A percentile compares a stretch with the other conserved stretches of the same genome.
Evolutionary conservation across 768 basidiomycete genomes (phyloP).

Genomic region (Symmetrospora coprosmae): DNA sequence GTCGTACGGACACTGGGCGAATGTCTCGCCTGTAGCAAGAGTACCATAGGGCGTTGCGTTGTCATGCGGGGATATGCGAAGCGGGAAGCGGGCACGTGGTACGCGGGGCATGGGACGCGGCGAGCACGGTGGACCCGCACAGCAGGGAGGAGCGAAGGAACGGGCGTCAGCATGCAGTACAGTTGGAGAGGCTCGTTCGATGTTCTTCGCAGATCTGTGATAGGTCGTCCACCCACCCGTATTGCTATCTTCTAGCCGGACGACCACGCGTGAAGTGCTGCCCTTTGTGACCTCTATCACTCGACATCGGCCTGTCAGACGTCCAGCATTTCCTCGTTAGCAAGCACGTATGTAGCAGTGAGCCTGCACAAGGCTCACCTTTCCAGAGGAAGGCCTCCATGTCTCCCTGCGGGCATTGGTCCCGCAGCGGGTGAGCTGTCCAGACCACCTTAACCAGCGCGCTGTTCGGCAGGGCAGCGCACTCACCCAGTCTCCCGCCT

Average conservation of each 20-base stretch:
- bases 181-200: too few relatives aligned
- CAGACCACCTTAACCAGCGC: background rate
- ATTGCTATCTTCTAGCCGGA: slow-evolving; percentile 30
- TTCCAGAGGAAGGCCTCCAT: slow-evolving; percentile 30
- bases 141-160: too few relatives aligned
- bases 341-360: background rate
- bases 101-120: too few relatives aligned
- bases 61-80: background rate
- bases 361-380: slow-evolving; percentile 4
- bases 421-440: background rate
- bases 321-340: background rate
- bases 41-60: background rate
- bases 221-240: slow-evolving; percentile 8
- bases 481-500: slow-evolving; percentile 27
- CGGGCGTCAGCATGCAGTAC: too few relatives aligned
- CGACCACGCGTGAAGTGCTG: slow-evolving; percentile 11
- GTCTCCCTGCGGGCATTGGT: slow-evolving; percentile 22
- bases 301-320: slow-evolving; percentile 2
- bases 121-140: too few relatives aligned
- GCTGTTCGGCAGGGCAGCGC: background rate
- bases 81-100: too few relatives aligned
- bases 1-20: slow-evolving; percentile 28
- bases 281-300: slow-evolving; percentile 29
- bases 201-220: background rate
- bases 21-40: slow-evolving; percentile 26